Conservation (phyloP, 2,329 filamentous ascomycete genomes). For the Trichoderma gracile region DNA sequence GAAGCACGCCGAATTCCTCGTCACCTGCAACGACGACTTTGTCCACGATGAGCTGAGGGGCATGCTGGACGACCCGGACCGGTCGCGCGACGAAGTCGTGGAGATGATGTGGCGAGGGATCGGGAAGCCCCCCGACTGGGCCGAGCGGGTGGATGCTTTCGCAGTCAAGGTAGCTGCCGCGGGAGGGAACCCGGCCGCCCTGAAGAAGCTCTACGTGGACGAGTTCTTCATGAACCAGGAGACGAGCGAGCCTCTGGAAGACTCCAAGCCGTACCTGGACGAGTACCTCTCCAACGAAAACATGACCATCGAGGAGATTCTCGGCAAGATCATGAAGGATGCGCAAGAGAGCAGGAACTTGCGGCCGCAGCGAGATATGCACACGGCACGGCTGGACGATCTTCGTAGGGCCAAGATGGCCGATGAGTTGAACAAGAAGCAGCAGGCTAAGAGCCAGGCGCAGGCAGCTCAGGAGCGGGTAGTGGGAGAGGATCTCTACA, state of each 20-base stretch:
- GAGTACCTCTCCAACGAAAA: constrained; percentile 35
- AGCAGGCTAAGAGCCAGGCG: constrained; percentile 41
- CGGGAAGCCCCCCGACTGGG: constrained; percentile 39
- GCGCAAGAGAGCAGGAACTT: constrained; percentile 36
- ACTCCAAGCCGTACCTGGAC: constrained; percentile 45
- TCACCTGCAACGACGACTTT: constrained; percentile 35
- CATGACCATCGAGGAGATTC: constrained; percentile 38
- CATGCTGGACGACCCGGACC: constrained; percentile 43
- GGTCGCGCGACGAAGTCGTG: constrained; percentile 42
- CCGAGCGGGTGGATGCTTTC: constrained; percentile 38
- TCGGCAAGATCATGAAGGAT: constrained; percentile 39
- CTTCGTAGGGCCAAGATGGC: constrained; percentile 51
- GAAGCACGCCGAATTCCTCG: constrained; percentile 43
- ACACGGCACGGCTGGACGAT: constrained; percentile 47
- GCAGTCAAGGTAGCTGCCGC: constrained; percentile 38
- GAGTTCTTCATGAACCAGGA: constrained; percentile 45
- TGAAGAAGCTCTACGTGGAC: constrained; percentile 44
- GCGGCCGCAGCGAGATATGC: constrained; percentile 43
- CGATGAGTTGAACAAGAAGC: constrained; percentile 48
- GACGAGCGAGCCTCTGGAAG: constrained; percentile 38
- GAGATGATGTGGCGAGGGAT: constrained; percentile 41
- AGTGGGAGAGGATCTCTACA: constrained; percentile 39
- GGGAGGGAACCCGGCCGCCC: constrained; percentile 36
- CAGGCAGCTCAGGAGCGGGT: constrained; percentile 35
- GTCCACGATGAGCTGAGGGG: constrained; percentile 39